Conservation (phyloP, 192 early-diverging fungal genomes). For the Coemansia sp. region DNA sequence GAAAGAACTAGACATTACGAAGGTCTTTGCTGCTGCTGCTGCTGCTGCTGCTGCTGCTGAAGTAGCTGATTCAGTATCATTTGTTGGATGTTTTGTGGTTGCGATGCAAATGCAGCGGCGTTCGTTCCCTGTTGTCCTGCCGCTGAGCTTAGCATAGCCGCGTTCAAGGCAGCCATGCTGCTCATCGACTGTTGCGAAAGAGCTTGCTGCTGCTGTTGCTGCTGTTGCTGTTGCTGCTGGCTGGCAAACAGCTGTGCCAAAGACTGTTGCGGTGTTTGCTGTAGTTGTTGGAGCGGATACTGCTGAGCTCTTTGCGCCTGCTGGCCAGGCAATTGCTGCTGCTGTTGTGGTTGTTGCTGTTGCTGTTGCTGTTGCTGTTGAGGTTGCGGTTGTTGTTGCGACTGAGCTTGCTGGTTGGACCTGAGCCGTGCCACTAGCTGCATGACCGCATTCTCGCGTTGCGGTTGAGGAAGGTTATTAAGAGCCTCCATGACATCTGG, state of each 20-base stretch:
- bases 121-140: conserved; percentile 19
- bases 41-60: conserved; percentile 44
- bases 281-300: conserved; percentile 20
- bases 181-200: conserved; percentile 22
- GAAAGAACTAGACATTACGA: conserved; percentile 16
- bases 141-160: conserved; percentile 25
- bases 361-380: conserved; percentile 8
- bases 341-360: conserved; percentile 24
- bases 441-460: conserved; percentile 16
- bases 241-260: conserved; percentile 14
- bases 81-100: conserved; percentile 38
- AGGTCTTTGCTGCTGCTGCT: conserved; percentile 34
- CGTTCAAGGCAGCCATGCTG: conserved; percentile 29
- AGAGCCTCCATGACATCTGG: conserved; percentile 28
- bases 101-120: conserved; percentile 24
- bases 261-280: conserved; percentile 21
- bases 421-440: conserved; percentile 6
- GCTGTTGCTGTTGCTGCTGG: conserved; percentile 42
- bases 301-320: conserved; percentile 23
- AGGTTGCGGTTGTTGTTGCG: conserved; percentile 13
- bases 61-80: conserved; percentile 28
- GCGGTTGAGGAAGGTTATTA: conserved; percentile 16
- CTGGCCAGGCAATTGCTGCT: conserved; percentile 5
- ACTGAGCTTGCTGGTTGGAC: conserved; percentile 3
- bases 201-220: conserved; percentile 15